Base-by-base conservation (phyloP, 441 rosid species). In the Isatis lusitanica region DNA sequence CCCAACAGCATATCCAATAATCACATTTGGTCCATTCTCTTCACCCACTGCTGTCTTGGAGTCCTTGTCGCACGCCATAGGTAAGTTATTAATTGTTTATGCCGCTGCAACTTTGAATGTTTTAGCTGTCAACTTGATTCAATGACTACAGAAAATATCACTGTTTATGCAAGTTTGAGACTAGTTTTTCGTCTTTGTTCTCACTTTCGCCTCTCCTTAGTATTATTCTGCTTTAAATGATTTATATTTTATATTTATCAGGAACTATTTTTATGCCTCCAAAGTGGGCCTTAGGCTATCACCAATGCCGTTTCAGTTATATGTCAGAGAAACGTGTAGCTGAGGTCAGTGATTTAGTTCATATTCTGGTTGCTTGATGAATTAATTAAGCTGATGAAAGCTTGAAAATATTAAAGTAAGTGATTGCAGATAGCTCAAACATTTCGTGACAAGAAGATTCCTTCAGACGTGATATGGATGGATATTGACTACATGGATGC, bases 401-500 rank as follows among this genome's bases (percentile, higher is more conserved):
- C 56, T 66, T 42, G 15, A 36, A 16, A 46, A n/a, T n/a, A 7
- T 56, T 39, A 12, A 31, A 1, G 16, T 57, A 48, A 40, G 7
- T 61, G 21, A 75, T 66, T 74, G 70, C 85, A 94, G 98, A 77
- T 95, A 39, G 85, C 90, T 30, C 86, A 78, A 78, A 81, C 83
- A 47, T 95, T 95, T 78, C 86, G 98, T 52, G 85, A 92, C 77
- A 95, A 92, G 83, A 88, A 78, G 62, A 90, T 95, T 71, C 98
- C 99, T 48, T 78, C 92, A 78, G 99, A 95, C 70, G 98, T 85
- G 64, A 83, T 95, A 83, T 95, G 99, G 99, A 95, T 95, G 99
- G 98, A 95, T 76, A 95, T 95, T 73, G 99, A 92, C 77, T 95
- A 95, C 83, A 95, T 95, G 99, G 99, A 95, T 75, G 92, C 94